A percentile compares a stretch with the other conserved stretches of the same genome.
Conservation (phyloP, 2,329 filamentous ascomycete species). For the Diaporthe nobilis region DNA sequence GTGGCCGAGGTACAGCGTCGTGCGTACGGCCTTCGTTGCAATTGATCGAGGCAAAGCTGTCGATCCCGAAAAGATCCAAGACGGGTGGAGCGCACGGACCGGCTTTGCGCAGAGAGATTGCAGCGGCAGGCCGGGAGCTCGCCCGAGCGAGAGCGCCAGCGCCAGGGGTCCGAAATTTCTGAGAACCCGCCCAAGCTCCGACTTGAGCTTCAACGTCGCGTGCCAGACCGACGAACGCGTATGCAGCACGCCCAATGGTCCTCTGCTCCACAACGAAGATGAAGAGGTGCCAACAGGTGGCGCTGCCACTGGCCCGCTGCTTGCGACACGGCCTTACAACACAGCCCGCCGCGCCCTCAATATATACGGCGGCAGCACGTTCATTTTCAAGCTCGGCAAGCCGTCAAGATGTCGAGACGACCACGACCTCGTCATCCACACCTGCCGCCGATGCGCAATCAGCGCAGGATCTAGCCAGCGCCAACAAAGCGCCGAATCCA, state of each 20-base stretch:
- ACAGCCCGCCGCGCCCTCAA: conserved; percentile 52
- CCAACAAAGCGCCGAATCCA: conserved; percentile 39
- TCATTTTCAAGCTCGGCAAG: conserved; percentile 54
- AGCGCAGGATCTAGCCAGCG: conserved; percentile 44
- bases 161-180: conserved; percentile 48
- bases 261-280: conserved; percentile 55
- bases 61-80: conserved; percentile 39
- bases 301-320: conserved; percentile 69
- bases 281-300: conserved; percentile 73
- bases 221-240: conserved; percentile 34
- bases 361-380: conserved; percentile 51
- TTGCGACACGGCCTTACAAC: conserved; percentile 58
- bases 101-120: background rate
- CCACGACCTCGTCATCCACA: conserved; percentile 45
- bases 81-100: conserved; percentile 37
- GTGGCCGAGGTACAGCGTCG: background rate
- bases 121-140: conserved; percentile 28
- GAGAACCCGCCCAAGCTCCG: conserved; percentile 35
- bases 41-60: background rate
- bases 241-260: conserved; percentile 41
- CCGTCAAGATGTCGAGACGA: conserved; percentile 54
- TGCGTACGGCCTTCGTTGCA: background rate
- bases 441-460: conserved; percentile 40
- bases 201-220: conserved; percentile 34
- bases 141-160: conserved; percentile 16